A percentile compares a stretch with the other conserved stretches of the same genome.
Conservation (phyloP, 805 yeast species). For the Lachancea thermotolerans region DNA sequence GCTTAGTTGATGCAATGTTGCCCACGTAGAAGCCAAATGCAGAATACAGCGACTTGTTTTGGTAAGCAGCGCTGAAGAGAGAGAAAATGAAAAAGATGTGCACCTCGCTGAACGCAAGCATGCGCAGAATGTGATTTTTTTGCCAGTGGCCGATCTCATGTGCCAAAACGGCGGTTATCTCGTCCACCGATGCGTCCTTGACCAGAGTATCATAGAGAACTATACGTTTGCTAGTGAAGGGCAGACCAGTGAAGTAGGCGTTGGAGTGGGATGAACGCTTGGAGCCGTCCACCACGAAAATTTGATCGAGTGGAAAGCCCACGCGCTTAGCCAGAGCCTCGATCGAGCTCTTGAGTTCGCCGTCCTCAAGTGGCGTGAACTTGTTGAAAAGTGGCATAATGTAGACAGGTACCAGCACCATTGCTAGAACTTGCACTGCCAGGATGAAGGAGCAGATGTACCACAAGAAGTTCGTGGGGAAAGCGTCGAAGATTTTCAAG, state of each 20-base stretch:
- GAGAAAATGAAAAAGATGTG: slow-evolving; percentile 62
- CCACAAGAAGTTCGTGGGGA: slow-evolving; percentile 73
- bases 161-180: slow-evolving; percentile 92
- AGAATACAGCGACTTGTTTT: slow-evolving; percentile 67
- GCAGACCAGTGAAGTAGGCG: slow-evolving; percentile 93
- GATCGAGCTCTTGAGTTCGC: slow-evolving; percentile 76
- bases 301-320: slow-evolving; percentile 77
- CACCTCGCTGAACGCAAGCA: slow-evolving; percentile 57
- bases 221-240: slow-evolving; percentile 88
- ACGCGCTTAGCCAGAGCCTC: slow-evolving; percentile 70
- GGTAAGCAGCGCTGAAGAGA: slow-evolving; percentile 71
- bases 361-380: slow-evolving; percentile 82
- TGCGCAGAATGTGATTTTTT: slow-evolving; percentile 75
- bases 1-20: slow-evolving; percentile 1
- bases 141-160: slow-evolving; percentile 99
- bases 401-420: slow-evolving; percentile 73
- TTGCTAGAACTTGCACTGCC: slow-evolving; percentile 61
- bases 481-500: slow-evolving; percentile 72
- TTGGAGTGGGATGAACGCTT: slow-evolving; percentile 94
- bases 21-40: slow-evolving; percentile 63
- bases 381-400: slow-evolving; percentile 93
- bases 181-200: slow-evolving; percentile 64
- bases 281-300: slow-evolving; percentile 94
- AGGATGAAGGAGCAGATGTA: slow-evolving; percentile 72
- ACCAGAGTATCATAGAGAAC: slow-evolving; percentile 90